Evolutionary conservation across 352 stramenopile species (phyloP).

Genomic region (Globisporangium abappressorium): DNA sequence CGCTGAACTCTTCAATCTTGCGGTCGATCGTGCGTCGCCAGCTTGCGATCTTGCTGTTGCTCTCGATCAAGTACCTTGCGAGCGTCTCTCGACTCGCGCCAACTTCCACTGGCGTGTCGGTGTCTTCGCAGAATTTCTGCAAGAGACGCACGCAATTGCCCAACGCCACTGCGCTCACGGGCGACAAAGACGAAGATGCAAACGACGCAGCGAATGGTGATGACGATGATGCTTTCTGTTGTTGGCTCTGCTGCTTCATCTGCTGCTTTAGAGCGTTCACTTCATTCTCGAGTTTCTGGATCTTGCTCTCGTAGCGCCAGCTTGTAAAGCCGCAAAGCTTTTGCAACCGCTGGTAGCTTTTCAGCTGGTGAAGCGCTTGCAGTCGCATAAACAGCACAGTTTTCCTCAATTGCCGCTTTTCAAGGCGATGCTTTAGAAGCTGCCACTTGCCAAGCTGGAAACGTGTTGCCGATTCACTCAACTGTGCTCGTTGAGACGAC

Average conservation of each 20-base stretch:
- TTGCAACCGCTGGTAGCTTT: neutral
- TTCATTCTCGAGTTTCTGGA: slow-evolving; percentile 22
- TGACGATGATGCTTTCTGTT: neutral
- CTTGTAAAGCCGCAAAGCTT: neutral
- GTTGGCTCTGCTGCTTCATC: neutral
- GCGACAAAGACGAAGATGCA: slow-evolving; percentile 12
- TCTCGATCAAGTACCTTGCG: slow-evolving; percentile 35
- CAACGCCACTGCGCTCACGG: slow-evolving; percentile 31
- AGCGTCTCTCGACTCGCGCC: slow-evolving; percentile 16
- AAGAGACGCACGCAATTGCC: slow-evolving; percentile 46
- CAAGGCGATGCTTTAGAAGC: slow-evolving; percentile 16
- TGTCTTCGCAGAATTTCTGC: slow-evolving; percentile 38
- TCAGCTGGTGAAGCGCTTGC: neutral
- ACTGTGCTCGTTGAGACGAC: neutral
- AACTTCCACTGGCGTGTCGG: slow-evolving; percentile 15
- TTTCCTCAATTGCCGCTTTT: slow-evolving; percentile 19
- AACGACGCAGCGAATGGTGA: neutral
- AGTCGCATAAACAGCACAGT: slow-evolving; percentile 13
- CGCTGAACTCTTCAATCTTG: slow-evolving; percentile 40
- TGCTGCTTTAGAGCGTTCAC: neutral
- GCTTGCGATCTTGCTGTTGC: slow-evolving; percentile 40
- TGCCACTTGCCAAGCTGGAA: slow-evolving; percentile 22
- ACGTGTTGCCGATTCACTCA: too few relatives aligned
- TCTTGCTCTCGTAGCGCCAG: slow-evolving; percentile 16
- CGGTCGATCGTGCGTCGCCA: slow-evolving; percentile 48